phyloP scores from a whole-genome alignment of 371 early-diverging fungal species.

The Nematocida ausubeli region DNA sequence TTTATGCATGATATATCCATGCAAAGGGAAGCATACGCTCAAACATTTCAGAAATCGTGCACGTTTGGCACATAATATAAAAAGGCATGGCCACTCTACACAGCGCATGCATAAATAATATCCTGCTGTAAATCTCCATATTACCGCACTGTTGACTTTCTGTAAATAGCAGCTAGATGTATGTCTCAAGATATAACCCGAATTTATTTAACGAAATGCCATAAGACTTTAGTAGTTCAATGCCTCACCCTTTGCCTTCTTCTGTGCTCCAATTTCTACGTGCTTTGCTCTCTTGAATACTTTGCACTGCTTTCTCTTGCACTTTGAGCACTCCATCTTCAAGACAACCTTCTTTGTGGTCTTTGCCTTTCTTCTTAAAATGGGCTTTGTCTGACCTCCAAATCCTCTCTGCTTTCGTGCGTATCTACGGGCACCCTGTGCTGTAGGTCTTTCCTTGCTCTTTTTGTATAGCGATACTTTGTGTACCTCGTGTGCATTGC shows the following conservation, averaged over 20 bases:
- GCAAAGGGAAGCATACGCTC: neutral
- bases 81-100: no score
- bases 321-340: slow-evolving; percentile 90
- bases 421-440: slow-evolving; percentile 82
- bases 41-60: no score
- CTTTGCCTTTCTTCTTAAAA: slow-evolving; percentile 71
- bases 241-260: slow-evolving; percentile 73
- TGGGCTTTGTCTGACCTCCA: slow-evolving; percentile 98
- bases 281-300: slow-evolving; percentile 96
- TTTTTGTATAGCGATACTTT: slow-evolving; percentile 98
- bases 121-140: no score
- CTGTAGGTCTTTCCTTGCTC: slow-evolving; percentile 89
- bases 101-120: no score
- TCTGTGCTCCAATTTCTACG: slow-evolving; percentile 97
- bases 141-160: no score
- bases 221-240: slow-evolving; percentile 64
- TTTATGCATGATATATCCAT: neutral
- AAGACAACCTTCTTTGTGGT: slow-evolving; percentile 92
- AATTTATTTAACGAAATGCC: neutral
- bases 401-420: slow-evolving; percentile 79
- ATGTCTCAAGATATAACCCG: slow-evolving; percentile 10
- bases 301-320: slow-evolving; percentile 87
- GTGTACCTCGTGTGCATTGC: slow-evolving; percentile 92
- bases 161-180: no score
- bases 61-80: no score